These are phyloP conservation scores for Prunus armeniaca DNA, from an alignment of 306 rosid genomes.

Conservation along the genomic window DNA sequence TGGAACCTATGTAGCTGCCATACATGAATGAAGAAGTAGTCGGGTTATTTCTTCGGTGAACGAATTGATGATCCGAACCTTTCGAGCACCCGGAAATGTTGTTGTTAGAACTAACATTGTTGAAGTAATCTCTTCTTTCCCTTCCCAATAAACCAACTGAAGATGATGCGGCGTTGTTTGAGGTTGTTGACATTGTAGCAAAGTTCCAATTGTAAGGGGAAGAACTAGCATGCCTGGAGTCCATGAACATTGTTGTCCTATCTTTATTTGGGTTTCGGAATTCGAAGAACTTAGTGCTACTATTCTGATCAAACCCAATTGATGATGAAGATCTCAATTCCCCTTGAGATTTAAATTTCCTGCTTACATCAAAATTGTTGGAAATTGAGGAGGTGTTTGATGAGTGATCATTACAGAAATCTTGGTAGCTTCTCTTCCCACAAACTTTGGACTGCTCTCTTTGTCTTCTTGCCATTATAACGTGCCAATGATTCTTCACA, in stretches of 20 bases:
- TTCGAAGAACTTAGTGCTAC: slow-evolving; percentile 34
- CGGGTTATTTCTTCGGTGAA: slow-evolving; percentile 26
- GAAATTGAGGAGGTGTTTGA: slow-evolving; percentile 19
- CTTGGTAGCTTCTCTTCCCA: slow-evolving; percentile 57
- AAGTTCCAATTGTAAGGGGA: slow-evolving; percentile 63
- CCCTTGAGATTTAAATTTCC: slow-evolving; percentile 15
- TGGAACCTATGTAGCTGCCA: slow-evolving; percentile 18
- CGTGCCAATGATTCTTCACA: slow-evolving; percentile 99
- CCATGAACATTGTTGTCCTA: slow-evolving; percentile 15
- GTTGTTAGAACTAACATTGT: slow-evolving; percentile 18
- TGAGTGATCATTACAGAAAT: slow-evolving; percentile 10
- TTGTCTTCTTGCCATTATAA: slow-evolving; percentile 88
- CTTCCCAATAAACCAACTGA: slow-evolving; percentile 15
- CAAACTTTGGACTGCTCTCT: slow-evolving; percentile 80
- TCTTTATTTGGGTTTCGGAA: slow-evolving; percentile 33
- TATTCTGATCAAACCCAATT: slow-evolving; percentile 23
- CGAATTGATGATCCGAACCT: slow-evolving; percentile 27
- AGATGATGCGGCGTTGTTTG: slow-evolving; percentile 4
- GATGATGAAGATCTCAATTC: slow-evolving; percentile 12
- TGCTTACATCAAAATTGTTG: slow-evolving; percentile 25
- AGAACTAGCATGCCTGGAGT: slow-evolving; percentile 26
- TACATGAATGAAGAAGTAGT: slow-evolving; percentile 17
- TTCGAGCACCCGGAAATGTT: slow-evolving; percentile 35
- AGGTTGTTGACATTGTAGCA: slow-evolving; percentile 18
- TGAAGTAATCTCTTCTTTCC: slow-evolving; percentile 36